Conservation (phyloP, 2,329 filamentous ascomycete genomes). For the Fonsecaea monophora region DNA sequence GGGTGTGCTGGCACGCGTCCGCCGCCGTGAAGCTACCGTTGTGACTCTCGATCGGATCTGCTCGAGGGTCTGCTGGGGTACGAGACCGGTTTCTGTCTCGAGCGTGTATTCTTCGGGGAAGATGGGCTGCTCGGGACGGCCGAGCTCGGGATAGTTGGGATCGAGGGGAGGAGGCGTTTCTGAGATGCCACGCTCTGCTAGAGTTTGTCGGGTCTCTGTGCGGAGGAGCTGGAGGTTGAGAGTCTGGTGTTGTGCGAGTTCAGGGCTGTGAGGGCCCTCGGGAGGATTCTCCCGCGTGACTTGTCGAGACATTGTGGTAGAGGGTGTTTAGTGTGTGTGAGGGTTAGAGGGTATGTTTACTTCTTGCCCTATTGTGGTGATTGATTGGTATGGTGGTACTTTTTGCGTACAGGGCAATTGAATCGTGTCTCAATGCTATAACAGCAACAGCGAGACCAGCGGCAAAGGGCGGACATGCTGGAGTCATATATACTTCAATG, state of each 20-base stretch:
- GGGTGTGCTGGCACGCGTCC: slow-evolving; percentile 38
- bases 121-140: slow-evolving; percentile 36
- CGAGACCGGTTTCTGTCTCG: slow-evolving; percentile 66
- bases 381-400: neutral
- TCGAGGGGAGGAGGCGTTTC: slow-evolving; percentile 40
- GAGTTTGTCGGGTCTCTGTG: slow-evolving; percentile 37
- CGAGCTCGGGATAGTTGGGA: slow-evolving; percentile 44
- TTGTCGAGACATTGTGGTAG: slow-evolving; percentile 7
- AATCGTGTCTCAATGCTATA: slow-evolving; percentile 2
- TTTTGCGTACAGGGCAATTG: slow-evolving; percentile 1
- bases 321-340: neutral
- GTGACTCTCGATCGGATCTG: slow-evolving; percentile 50
- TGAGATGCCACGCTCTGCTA: slow-evolving; percentile 40
- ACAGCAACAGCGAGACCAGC: neutral
- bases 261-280: neutral
- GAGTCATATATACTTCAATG: slow-evolving; percentile 18
- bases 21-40: slow-evolving; percentile 46
- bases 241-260: slow-evolving; percentile 17
- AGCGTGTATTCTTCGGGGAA: slow-evolving; percentile 64
- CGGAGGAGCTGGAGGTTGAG: slow-evolving; percentile 20
- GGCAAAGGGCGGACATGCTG: neutral
- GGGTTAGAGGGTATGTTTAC: neutral
- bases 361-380: neutral
- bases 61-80: slow-evolving; percentile 62
- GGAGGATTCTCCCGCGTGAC: slow-evolving; percentile 2